Base-by-base conservation (phyloP, 2,329 filamentous ascomycete genomes). In the Trichoderma sp. region DNA sequence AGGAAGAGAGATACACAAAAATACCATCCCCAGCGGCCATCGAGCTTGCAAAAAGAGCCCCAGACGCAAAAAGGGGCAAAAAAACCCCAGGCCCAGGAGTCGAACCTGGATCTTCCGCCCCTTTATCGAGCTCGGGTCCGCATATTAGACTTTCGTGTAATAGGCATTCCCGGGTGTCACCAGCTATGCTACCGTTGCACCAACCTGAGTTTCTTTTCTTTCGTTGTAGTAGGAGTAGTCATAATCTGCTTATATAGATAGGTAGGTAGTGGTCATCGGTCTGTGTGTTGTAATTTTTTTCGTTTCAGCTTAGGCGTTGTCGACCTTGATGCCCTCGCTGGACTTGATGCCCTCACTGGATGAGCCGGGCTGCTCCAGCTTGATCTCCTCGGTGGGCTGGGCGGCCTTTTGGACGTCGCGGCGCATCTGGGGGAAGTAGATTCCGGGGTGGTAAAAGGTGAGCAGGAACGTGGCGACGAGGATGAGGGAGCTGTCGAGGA, bases 351-450 rank as follows among this genome's bases (percentile, higher is more conserved):
- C 76, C 55, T 80, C 78, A 17, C 74, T 76, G 6, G 78, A 78
- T 9, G 77, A 78, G 32, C 77, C 79, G 12, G 73, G 73, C 11
- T 73, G 73, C 43, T 74, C 73, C 34, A 76, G 76, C 71, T 77
- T 78, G 8, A 74, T 75, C 72, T 73, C 76, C 72, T 74, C 74
- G 57, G 43, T 15, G 23, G 62, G 61, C 39, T 28, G 3, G n/a
- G 36, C 70, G 6, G 67, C 47, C 5, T 69, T 72, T 76, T 72
- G 67, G 74, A 71, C 71, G 20, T 75, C 74, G 59, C 76, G 79
- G 17, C 81, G 79, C 87, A 89, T 88, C 74, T 84, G 84, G 0
- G 86, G 87, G 81, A 90, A 89, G 74, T 85, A 82, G 58, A 87
- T 70, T 13, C 86, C 87, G 0, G 88, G 87, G 57, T 88, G 84